phyloP scores from a whole-genome alignment of 768 basidiomycete genomes.

The Cantharellus cinnabarinus region DNA sequence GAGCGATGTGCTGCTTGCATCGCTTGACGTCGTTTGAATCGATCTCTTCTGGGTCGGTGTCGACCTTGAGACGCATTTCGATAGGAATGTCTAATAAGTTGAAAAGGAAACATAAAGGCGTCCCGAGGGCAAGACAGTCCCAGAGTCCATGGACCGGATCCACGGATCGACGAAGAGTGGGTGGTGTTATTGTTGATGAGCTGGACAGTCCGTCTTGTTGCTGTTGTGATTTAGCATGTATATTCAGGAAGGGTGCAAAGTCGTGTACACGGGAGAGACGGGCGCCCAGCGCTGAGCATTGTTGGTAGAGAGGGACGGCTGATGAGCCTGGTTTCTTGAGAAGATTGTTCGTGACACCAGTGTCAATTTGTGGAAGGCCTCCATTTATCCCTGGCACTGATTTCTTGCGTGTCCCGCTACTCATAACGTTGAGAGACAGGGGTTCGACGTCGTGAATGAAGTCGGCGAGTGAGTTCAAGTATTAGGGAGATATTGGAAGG shows the following conservation, averaged over 20 bases:
- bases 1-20: slow-evolving; percentile 78
- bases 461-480: not conserved
- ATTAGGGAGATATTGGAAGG: not conserved
- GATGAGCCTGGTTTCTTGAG: slow-evolving; percentile 82
- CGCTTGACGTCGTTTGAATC: slow-evolving; percentile 48
- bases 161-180: slow-evolving; percentile 37
- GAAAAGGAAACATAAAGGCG: slow-evolving; percentile 88
- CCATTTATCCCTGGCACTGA: slow-evolving; percentile 31
- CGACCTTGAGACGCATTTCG: slow-evolving; percentile 27
- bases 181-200: slow-evolving; percentile 2
- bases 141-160: slow-evolving; percentile 91
- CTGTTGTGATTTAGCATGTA: not conserved
- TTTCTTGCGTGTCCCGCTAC: slow-evolving; percentile 37
- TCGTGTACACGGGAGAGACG: slow-evolving; percentile 60
- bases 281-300: slow-evolving; percentile 59
- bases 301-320: slow-evolving; percentile 78
- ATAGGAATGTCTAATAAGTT: slow-evolving; percentile 43
- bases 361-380: slow-evolving; percentile 35
- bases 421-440: too few relatives aligned
- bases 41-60: slow-evolving; percentile 37
- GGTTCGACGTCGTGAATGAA: too few relatives aligned
- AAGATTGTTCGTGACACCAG: slow-evolving; percentile 60
- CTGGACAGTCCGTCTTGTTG: not conserved
- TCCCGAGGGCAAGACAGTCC: slow-evolving; percentile 83
- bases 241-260: slow-evolving; percentile 26